These are phyloP conservation scores for Torulaspora indica DNA, from an alignment of 805 yeast genomes.

Conservation along the genomic window DNA sequence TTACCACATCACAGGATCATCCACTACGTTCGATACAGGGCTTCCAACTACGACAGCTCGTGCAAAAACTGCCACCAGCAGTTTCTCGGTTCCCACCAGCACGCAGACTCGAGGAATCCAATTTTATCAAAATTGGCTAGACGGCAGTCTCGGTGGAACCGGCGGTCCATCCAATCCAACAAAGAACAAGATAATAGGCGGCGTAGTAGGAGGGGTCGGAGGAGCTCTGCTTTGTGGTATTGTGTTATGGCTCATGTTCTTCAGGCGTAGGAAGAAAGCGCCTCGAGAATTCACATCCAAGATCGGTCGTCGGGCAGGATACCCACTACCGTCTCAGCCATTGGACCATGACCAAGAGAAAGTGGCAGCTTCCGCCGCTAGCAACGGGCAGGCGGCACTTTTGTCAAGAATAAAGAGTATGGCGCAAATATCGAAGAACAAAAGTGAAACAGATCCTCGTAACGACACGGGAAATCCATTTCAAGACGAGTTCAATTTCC, in stretches of 20 bases:
- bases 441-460: not conserved
- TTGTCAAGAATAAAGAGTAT: constrained; percentile 7
- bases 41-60: constrained; percentile 19
- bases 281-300: constrained; percentile 19
- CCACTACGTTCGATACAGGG: constrained; percentile 19
- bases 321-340: constrained; percentile 10
- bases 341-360: constrained; percentile 9
- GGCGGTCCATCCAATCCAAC: constrained; percentile 3
- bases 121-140: constrained; percentile 26
- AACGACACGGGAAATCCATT: constrained; percentile 21
- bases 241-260: constrained; percentile 21
- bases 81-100: constrained; percentile 21
- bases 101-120: constrained; percentile 24
- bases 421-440: constrained; percentile 1
- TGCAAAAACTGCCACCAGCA: constrained; percentile 10
- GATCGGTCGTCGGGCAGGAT: constrained; percentile 21
- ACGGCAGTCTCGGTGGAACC: constrained; percentile 16
- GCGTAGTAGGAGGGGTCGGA: constrained; percentile 33
- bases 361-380: not conserved
- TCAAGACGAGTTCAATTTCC: constrained; percentile 27
- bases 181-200: constrained; percentile 27
- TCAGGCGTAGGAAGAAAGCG: constrained; percentile 11
- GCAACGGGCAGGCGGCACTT: constrained; percentile 4
- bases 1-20: constrained; percentile 17
- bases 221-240: constrained; percentile 23